These are phyloP conservation scores for Canna indica DNA, from an alignment of 176 grass and related monocot genomes.

Conservation along the genomic window DNA sequence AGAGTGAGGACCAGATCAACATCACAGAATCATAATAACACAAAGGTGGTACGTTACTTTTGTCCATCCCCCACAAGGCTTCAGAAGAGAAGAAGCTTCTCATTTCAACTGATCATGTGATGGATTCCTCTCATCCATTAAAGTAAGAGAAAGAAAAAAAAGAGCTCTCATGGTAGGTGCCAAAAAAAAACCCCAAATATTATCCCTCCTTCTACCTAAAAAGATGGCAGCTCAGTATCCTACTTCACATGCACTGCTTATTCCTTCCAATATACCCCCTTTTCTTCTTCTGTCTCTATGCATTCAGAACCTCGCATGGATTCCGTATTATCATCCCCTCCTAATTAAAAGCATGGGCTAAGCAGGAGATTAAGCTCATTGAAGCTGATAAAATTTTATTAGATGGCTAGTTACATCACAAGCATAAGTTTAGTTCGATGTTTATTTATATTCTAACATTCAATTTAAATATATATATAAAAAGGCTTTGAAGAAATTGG, in stretches of 20 bases:
- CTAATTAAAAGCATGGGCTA: background rate
- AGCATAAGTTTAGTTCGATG: no score
- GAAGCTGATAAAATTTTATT: no score
- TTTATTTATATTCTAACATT: no score
- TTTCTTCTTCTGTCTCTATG: no score
- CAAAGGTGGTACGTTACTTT: background rate
- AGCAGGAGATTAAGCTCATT: no score
- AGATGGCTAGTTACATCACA: no score
- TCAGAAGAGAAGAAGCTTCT: background rate
- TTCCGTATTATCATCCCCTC: background rate
- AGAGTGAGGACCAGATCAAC: no score
- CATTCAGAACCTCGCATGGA: background rate
- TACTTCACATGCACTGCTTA: background rate
- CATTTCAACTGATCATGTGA: background rate
- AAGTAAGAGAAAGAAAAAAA: background rate
- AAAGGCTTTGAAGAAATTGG: no score
- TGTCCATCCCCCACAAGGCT: no score
- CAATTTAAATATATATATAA: no score
- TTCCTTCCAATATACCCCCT: background rate
- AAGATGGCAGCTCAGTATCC: background rate
- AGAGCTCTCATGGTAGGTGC: background rate
- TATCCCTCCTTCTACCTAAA: background rate
- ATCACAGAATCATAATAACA: background rate
- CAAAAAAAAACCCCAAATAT: background rate
- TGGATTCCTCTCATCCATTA: background rate